Evolutionary conservation across 305 asterid genomes (phyloP).

Genomic region (Fraxinus albicans): DNA sequence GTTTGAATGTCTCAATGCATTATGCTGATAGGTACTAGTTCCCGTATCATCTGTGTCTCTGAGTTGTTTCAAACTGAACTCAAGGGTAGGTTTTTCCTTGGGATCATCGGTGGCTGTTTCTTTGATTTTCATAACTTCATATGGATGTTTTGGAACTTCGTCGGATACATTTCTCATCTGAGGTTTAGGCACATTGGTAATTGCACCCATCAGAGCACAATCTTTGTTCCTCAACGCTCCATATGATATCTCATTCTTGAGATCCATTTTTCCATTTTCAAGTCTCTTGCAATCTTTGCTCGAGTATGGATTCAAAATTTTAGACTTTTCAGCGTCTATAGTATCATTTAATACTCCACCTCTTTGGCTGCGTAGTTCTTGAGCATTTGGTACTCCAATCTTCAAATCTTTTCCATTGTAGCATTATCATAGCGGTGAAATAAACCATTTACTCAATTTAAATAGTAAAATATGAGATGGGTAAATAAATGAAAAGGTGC

Average conservation of each 20-base stretch:
- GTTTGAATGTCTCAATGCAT: conserved; percentile 42
- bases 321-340: conserved; percentile 22
- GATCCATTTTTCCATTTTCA: conserved; percentile 23
- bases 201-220: conserved; percentile 25
- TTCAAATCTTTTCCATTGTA: conserved; percentile 39
- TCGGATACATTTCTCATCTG: conserved; percentile 20
- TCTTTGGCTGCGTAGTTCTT: conserved; percentile 27
- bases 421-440: conserved; percentile 20
- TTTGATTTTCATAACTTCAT: conserved; percentile 23
- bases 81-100: conserved; percentile 36
- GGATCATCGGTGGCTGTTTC: conserved; percentile 22
- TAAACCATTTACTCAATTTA: conserved; percentile 1
- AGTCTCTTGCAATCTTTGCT: conserved; percentile 28
- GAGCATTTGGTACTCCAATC: conserved; percentile 31
- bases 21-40: conserved; percentile 36
- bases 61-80: conserved; percentile 39
- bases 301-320: conserved; percentile 10
- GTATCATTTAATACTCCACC: conserved; percentile 17
- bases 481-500: not conserved
- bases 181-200: conserved; percentile 18
- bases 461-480: not conserved
- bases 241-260: conserved; percentile 19
- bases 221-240: conserved; percentile 26
- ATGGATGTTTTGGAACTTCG: conserved; percentile 29
- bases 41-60: conserved; percentile 36